Evolutionary conservation across 441 rosid genomes (phyloP), one percentile per base, ranked within the genome.

Genomic region (Hura crepitans): DNA sequence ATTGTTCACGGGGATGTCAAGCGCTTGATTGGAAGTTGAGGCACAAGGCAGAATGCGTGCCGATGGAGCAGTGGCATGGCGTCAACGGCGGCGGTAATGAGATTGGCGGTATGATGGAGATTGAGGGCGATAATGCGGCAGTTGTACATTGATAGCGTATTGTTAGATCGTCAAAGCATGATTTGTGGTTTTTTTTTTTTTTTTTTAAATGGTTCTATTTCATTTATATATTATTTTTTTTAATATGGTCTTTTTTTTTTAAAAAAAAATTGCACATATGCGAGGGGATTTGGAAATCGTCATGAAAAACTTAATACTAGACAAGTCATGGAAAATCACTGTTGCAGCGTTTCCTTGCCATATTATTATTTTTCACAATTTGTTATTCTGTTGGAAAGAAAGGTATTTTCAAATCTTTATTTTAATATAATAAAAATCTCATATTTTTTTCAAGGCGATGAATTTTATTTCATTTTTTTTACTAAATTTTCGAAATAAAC

Each of bases 1-100:
- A 93, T 50, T 93, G 97, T 61, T 93, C 98, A 0, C 81, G 97
- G 20, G 98, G 86, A 0, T 93, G 97, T 42, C 98, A 91, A 62
- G 97, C 97, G 56, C 80, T 84, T 22, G 98, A 93, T 73, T 93
- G 98, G 98, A 91, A 84, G 81, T 27, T 79, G 22, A 85, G 84
- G 31, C 98, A 93, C 73, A 88, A 87, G 85, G 67, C 55, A 59
- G 93, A 88, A 51, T 91, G 98, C 69, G 72, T 58, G 4, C 81
- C 93, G 23, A 64, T 81, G 55, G 86, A 75, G 78, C 70, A 78
- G 54, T 86, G 80, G 89, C 73, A 47, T 1, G 77, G 50, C 5
- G 84, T 39, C 5, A 73, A 15, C 6, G 85, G 42, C 33, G 85
- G 70, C 9, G 66, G 53, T 55, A 66, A 39, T 30, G 82, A 69